These are phyloP conservation scores for Scheffersomyces lignosus DNA, from an alignment of 805 yeast species.

Conservation along the genomic window DNA sequence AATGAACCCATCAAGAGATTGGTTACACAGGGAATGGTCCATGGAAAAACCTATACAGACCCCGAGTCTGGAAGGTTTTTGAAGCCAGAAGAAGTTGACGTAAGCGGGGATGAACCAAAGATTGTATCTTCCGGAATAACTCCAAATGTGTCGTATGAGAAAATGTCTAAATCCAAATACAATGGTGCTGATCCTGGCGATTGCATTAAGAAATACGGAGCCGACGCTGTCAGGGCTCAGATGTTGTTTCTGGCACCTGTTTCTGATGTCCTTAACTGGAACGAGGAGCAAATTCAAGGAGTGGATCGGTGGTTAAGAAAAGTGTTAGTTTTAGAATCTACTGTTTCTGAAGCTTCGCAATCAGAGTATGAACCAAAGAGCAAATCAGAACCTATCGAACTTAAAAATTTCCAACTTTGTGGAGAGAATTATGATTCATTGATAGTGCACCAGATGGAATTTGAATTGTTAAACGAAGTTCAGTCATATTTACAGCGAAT, in stretches of 20 bases:
- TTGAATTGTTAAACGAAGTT: constrained; percentile 55
- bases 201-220: constrained; percentile 76
- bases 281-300: constrained; percentile 82
- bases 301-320: constrained; percentile 81
- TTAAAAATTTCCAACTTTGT: constrained; percentile 17
- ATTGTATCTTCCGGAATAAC: constrained; percentile 49
- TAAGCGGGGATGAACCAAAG: constrained; percentile 40
- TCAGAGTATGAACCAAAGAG: not conserved
- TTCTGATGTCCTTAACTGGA: constrained; percentile 82
- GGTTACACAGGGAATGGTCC: constrained; percentile 98
- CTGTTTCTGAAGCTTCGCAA: constrained; percentile 8
- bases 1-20: constrained; percentile 83
- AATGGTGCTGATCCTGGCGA: constrained; percentile 90
- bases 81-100: constrained; percentile 72
- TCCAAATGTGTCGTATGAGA: constrained; percentile 69
- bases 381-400: constrained; percentile 5
- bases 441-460: constrained; percentile 45
- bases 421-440: constrained; percentile 18
- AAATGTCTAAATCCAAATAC: constrained; percentile 95
- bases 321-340: constrained; percentile 39
- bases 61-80: constrained; percentile 74
- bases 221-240: constrained; percentile 94
- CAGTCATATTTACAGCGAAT: constrained; percentile 50
- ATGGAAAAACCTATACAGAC: constrained; percentile 78
- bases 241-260: constrained; percentile 91